Base-by-base conservation (phyloP, 2,329 filamentous ascomycete species). In the Cercospora citrullina region DNA sequence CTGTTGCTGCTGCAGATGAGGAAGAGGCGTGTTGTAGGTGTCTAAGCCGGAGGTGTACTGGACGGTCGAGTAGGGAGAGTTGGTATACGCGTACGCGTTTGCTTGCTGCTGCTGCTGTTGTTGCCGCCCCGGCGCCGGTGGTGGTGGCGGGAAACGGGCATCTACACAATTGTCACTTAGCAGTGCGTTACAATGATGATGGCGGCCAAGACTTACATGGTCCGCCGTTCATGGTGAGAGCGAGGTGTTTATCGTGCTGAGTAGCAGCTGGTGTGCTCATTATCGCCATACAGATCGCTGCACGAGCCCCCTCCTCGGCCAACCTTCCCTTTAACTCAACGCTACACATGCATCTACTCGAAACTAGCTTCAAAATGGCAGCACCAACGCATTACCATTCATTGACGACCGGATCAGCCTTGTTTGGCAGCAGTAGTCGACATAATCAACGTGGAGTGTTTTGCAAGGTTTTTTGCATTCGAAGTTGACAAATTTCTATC, bases 41-140 rank as follows among this genome's bases (percentile, higher is more conserved):
- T 30, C 26, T 58, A 61, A 14, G 59, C 26, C 45, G 45, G 45
- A 51, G 10, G 45, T 51, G 23, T 61, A 61, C 36, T 61, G 59
- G 36, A 61, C 59, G 5, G 59, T 45, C 7, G 33, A 42, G 26
- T 42, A 61, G 10, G 59, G 59, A 48, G 33, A 28, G 39, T 18
- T 61, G 31, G 33, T 61, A 36, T 26, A 42, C 9, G 31, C 33
- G 36, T 61, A 61, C 59, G 36, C 33, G 36, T 45, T 48, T 10
- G 18, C 36, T 23, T 64, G 60, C 42, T 59, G 62, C 14, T 66
- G 65, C 23, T 66, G 66, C 31, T 36, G 69, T 26, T 66, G 68
- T 21, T 69, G 70, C 53, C 64, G 68, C 31, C 31, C 28, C 14
- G 51, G 64, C 28, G 23, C 63, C 51, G 62, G 67, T 26, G 42